phyloP scores from a whole-genome alignment of 2,329 filamentous ascomycete genomes.

The Colletotrichum lentis region DNA sequence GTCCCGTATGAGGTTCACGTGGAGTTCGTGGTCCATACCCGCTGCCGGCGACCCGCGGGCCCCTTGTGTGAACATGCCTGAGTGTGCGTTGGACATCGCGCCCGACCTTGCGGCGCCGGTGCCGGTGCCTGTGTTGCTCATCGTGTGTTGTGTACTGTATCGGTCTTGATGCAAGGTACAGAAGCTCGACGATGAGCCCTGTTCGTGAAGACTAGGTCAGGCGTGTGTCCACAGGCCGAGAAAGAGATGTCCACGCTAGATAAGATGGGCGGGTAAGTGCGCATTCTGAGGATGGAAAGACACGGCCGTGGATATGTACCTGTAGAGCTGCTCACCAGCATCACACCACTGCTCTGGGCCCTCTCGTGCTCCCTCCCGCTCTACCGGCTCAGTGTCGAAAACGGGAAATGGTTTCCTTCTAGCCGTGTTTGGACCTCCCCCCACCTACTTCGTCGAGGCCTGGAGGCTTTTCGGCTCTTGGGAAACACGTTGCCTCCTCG shows the following conservation, averaged over 20 bases:
- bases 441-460: not conserved
- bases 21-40: constrained; percentile 22
- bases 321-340: not conserved
- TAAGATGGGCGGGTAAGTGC: not conserved
- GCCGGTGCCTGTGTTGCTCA: constrained; percentile 4
- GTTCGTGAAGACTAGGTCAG: constrained; percentile 10
- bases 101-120: constrained; percentile 6
- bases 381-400: not conserved
- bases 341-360: no score
- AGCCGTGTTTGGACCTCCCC: not conserved
- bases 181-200: not conserved
- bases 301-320: not conserved
- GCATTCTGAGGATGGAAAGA: not conserved
- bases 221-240: constrained; percentile 2
- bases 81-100: constrained; percentile 17
- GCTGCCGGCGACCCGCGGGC: constrained; percentile 10
- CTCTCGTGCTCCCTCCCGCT: not conserved
- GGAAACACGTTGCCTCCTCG: not conserved
- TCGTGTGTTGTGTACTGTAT: not conserved
- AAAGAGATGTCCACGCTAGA: constrained; percentile 8
- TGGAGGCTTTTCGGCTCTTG: not conserved
- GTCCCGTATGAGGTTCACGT: constrained; percentile 28
- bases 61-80: constrained; percentile 9
- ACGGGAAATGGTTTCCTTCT: not conserved
- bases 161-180: not conserved